Conservation (phyloP, 352 stramenopile genomes). For the Pythium plurisporium region DNA sequence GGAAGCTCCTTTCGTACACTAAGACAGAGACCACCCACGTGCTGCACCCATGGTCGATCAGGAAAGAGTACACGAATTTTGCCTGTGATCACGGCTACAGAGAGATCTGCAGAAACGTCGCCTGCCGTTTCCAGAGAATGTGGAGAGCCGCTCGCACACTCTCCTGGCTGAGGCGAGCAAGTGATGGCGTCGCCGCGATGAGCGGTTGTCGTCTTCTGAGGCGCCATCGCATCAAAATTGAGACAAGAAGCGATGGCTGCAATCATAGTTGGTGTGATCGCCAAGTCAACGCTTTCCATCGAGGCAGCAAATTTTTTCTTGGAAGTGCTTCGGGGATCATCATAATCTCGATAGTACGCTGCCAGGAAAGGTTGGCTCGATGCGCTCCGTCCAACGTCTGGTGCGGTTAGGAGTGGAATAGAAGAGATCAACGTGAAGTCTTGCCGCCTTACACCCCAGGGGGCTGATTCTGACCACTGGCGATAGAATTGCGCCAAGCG, state of each 20-base stretch:
- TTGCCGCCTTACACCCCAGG: neutral
- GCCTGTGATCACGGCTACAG: constrained; percentile 29
- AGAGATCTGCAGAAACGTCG: neutral
- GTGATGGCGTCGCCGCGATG: neutral
- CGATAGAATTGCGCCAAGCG: constrained; percentile 12
- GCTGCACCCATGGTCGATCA: constrained; percentile 31
- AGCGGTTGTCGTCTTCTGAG: neutral
- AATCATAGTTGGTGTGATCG: constrained; percentile 11
- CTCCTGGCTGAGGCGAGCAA: neutral
- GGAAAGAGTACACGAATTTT: constrained; percentile 52
- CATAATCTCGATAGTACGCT: constrained; percentile 15
- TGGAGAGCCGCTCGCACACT: neutral
- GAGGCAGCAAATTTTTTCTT: constrained; percentile 7
- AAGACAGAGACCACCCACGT: neutral
- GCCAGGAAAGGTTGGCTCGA: constrained; percentile 5
- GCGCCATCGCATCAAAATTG: neutral
- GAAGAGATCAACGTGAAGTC: neutral
- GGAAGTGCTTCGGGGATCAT: neutral
- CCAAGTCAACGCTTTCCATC: constrained; percentile 15
- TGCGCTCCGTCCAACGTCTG: no score
- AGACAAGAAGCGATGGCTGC: constrained; percentile 1
- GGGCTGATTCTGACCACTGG: neutral
- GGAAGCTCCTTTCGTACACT: neutral
- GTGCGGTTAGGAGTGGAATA: constrained; percentile 14
- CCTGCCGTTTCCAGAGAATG: neutral